Conservation (phyloP, 2,329 filamentous ascomycete species). For the Cercospora beticola region DNA sequence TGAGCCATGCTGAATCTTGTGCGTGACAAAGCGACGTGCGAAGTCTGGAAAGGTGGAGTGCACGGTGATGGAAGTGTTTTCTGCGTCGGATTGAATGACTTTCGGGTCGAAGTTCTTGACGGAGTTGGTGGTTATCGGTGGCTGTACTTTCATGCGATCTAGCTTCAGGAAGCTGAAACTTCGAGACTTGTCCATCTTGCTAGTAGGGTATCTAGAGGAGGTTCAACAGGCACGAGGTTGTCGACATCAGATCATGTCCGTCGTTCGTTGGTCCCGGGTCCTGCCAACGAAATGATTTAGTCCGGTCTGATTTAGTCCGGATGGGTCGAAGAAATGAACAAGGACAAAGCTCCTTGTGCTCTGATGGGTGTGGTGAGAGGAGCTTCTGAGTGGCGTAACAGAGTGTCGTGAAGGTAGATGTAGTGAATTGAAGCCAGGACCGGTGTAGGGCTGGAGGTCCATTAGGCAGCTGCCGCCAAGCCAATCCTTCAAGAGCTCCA, state of each 20-base stretch:
- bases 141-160: constrained; percentile 15
- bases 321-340: background rate
- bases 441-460: background rate
- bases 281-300: background rate
- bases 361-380: background rate
- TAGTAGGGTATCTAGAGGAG: background rate
- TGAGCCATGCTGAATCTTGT: constrained; percentile 34
- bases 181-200: background rate
- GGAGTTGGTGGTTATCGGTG: constrained; percentile 30
- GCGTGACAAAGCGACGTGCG: constrained; percentile 30
- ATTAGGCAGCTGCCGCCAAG: background rate
- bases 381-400: background rate
- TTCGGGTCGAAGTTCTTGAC: constrained; percentile 27
- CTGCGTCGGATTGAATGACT: constrained; percentile 27
- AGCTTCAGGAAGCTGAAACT: background rate
- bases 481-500: background rate
- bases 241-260: background rate
- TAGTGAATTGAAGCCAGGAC: background rate
- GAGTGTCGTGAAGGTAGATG: background rate
- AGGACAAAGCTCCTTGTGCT: background rate
- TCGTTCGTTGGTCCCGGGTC: too few species aligned
- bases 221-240: constrained; percentile 5
- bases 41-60: constrained; percentile 33
- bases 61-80: constrained; percentile 33
- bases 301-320: too few species aligned